These are phyloP conservation scores for Ocimum tenuiflorum DNA, from an alignment of 257 asterid genomes.

Conservation along the genomic window DNA sequence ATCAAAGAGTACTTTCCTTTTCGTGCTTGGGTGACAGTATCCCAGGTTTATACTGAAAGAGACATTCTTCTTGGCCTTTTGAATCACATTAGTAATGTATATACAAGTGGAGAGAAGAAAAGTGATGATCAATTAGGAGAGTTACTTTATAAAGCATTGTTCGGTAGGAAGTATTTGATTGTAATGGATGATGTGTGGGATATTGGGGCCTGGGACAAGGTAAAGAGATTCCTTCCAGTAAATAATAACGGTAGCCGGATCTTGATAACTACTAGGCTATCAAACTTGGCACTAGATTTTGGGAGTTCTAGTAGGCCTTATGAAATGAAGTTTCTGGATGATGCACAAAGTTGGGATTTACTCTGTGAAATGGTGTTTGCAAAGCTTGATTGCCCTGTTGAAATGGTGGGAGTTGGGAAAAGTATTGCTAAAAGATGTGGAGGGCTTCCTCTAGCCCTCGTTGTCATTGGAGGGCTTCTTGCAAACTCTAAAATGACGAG, in stretches of 20 bases:
- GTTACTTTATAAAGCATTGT: conserved; percentile 8
- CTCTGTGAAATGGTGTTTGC: conserved; percentile 8
- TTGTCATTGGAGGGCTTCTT: conserved; percentile 26
- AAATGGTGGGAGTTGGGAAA: conserved; percentile 22
- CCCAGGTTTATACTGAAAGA: background rate
- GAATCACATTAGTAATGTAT: background rate
- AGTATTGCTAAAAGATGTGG: conserved; percentile 21
- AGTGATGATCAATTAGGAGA: conserved; percentile 15
- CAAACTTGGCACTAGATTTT: conserved; percentile 11
- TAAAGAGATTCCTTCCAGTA: conserved; percentile 12
- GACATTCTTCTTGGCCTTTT: conserved; percentile 16
- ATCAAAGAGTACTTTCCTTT: background rate
- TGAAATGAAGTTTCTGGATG: conserved; percentile 15
- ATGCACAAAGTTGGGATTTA: conserved; percentile 21
- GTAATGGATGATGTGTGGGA: conserved; percentile 30
- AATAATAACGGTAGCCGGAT: conserved; percentile 16
- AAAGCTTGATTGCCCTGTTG: conserved; percentile 8
- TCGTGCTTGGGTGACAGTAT: conserved; percentile 16
- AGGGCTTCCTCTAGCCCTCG: conserved; percentile 29
- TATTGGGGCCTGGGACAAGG: background rate
- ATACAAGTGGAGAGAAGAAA: background rate
- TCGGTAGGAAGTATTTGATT: conserved; percentile 15
- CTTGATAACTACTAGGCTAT: conserved; percentile 23
- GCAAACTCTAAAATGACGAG: conserved; percentile 13
- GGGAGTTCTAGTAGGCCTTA: conserved; percentile 2